These are phyloP conservation scores for Colletotrichum endophyticum DNA, from an alignment of 2,329 filamentous ascomycete species.

Conservation along the genomic window DNA sequence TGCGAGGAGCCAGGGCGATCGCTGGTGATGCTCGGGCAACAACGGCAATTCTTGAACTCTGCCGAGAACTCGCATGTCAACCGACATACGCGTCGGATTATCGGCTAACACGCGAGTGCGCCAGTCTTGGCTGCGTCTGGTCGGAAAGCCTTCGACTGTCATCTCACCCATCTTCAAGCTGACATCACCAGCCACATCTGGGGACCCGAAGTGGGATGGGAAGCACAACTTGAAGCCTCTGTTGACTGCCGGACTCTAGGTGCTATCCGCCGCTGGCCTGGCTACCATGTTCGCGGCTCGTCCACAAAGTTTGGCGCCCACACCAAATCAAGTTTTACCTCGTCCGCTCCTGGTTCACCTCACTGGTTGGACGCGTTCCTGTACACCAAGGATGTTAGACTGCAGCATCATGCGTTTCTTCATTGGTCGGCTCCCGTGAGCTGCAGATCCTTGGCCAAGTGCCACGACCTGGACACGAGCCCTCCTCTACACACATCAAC, in stretches of 20 bases:
- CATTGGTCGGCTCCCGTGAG: constrained; percentile 3
- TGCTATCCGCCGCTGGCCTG: not conserved
- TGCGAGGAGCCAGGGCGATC: not conserved
- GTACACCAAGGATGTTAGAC: constrained; percentile 8
- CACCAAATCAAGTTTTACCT: constrained; percentile 18
- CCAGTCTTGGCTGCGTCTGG: not conserved
- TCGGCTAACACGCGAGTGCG: not conserved
- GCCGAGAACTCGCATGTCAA: not conserved
- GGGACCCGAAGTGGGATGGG: not conserved
- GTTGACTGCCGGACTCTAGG: not conserved
- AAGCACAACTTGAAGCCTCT: not conserved
- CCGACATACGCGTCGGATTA: not conserved
- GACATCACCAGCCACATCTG: not conserved
- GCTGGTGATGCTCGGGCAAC: not conserved
- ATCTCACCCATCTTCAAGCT: not conserved
- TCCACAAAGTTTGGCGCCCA: not conserved
- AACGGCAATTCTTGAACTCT: not conserved
- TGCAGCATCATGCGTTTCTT: not conserved
- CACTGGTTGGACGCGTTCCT: constrained; percentile 19
- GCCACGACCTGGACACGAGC: constrained; percentile 20
- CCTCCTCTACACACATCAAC: not conserved
- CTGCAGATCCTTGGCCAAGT: constrained; percentile 1
- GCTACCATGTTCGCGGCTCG: not conserved
- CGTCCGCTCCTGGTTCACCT: not conserved
- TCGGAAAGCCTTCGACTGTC: not conserved